Percentiles rank a stretch among this genome's conserved stretches.
Evolutionary conservation across 108 stramenopile species (phyloP).

Genomic region (Mediolabrus comicus): DNA sequence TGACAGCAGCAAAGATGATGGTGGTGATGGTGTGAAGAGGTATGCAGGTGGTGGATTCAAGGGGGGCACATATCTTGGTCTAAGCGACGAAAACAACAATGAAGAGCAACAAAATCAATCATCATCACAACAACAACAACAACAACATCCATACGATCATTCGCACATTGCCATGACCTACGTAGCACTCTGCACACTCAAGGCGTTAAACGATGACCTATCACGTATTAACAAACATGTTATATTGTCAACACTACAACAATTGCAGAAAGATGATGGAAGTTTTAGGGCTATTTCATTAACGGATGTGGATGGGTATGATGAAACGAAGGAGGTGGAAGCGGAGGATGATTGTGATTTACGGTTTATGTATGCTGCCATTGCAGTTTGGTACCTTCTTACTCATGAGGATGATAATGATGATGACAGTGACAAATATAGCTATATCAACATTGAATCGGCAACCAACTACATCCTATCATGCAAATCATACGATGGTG

Average conservation of each 20-base stretch:
- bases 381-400: slow-evolving; percentile 64
- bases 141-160: slow-evolving; percentile 44
- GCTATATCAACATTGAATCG: slow-evolving; percentile 21
- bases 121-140: background rate
- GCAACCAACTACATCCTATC: slow-evolving; percentile 45
- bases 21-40: background rate
- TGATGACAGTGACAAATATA: slow-evolving; percentile 28
- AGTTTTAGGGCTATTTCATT: slow-evolving; percentile 39
- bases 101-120: background rate
- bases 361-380: slow-evolving; percentile 88
- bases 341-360: slow-evolving; percentile 72
- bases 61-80: slow-evolving; percentile 60
- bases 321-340: slow-evolving; percentile 4
- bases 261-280: slow-evolving; percentile 54
- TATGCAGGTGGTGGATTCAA: slow-evolving; percentile 50
- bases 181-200: slow-evolving; percentile 70
- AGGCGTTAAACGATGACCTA: slow-evolving; percentile 67
- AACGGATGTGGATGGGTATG: background rate
- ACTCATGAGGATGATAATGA: slow-evolving; percentile 10
- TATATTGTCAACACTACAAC: slow-evolving; percentile 40
- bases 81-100: background rate
- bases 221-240: slow-evolving; percentile 43
- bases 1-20: background rate
- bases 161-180: slow-evolving; percentile 86
- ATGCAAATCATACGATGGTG: slow-evolving; percentile 72